A percentile compares a stretch with the other conserved stretches of the same genome.
phyloP scores from a whole-genome alignment of 441 rosid genomes.

The Pelargonium citronellum region DNA sequence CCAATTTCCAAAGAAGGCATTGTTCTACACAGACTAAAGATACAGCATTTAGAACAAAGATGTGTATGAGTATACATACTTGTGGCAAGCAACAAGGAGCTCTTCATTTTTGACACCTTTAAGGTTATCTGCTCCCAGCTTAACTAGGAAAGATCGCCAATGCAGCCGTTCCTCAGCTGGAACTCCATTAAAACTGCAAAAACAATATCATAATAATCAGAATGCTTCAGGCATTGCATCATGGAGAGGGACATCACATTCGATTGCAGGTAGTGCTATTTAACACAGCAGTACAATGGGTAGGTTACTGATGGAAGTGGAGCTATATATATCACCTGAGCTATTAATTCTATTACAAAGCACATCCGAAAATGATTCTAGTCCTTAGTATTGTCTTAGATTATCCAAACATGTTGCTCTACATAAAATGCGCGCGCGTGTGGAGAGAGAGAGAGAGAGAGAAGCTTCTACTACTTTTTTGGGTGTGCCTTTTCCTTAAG shows the following conservation, averaged over 20 bases:
- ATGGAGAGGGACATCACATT: neutral
- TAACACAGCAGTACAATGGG: constrained; percentile 9
- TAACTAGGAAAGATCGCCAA: constrained; percentile 88
- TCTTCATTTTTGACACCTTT: constrained; percentile 85
- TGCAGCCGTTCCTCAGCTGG: constrained; percentile 85
- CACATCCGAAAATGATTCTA: no score
- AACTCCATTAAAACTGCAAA: constrained; percentile 83
- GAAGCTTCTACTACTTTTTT: no score
- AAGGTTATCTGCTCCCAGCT: constrained; percentile 89
- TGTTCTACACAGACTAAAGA: constrained; percentile 8
- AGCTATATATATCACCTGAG: neutral
- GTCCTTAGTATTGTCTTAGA: no score
- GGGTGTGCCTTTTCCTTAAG: no score
- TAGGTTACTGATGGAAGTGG: neutral
- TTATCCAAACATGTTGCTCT: no score
- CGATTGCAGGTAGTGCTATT: constrained; percentile 3
- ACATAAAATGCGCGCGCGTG: no score
- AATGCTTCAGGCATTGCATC: constrained; percentile 5
- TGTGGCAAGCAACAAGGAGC: constrained; percentile 93
- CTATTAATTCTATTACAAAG: neutral
- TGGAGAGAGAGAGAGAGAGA: no score
- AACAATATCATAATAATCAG: neutral
- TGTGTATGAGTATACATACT: constrained; percentile 35
- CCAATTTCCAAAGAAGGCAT: constrained; percentile 1
- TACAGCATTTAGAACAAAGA: constrained; percentile 5